A percentile compares a stretch with the other conserved stretches of the same genome.
Conservation (phyloP, 805 yeast species). For the Wickerhamiella slavikovae region DNA sequence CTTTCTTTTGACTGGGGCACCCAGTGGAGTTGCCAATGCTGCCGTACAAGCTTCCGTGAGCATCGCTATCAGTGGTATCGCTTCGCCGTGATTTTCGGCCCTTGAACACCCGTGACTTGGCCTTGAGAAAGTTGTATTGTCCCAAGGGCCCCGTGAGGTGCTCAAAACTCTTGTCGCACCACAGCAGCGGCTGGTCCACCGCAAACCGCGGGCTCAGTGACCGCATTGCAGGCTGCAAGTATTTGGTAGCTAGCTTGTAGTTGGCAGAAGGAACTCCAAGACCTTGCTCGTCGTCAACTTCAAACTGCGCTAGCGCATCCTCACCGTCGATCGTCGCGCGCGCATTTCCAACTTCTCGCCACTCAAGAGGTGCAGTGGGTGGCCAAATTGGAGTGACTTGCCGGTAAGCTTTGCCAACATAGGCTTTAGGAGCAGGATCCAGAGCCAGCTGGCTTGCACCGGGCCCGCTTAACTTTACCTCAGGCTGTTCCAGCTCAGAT, state of each 20-base stretch:
- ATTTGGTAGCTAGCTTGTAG: constrained; percentile 13
- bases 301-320: constrained; percentile 3
- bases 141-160: no score
- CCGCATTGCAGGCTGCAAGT: no score
- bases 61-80: no score
- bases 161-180: no score
- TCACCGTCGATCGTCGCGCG: constrained; percentile 11
- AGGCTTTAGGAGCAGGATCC: not conserved
- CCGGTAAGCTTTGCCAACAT: constrained; percentile 16
- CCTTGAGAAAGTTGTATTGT: no score
- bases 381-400: constrained; percentile 5
- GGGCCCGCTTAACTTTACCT: not conserved
- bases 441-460: constrained; percentile 5
- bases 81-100: no score
- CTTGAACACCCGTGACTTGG: no score
- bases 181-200: no score
- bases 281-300: constrained; percentile 15
- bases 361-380: constrained; percentile 6
- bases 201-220: no score
- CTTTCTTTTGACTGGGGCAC: constrained; percentile 15
- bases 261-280: constrained; percentile 14
- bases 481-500: constrained; percentile 3
- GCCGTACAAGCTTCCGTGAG: constrained; percentile 9
- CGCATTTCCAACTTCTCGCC: constrained; percentile 17
- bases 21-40: constrained; percentile 16